Conservation (phyloP, 2,329 filamentous ascomycete species). For the Karstenula rhodostoma region DNA sequence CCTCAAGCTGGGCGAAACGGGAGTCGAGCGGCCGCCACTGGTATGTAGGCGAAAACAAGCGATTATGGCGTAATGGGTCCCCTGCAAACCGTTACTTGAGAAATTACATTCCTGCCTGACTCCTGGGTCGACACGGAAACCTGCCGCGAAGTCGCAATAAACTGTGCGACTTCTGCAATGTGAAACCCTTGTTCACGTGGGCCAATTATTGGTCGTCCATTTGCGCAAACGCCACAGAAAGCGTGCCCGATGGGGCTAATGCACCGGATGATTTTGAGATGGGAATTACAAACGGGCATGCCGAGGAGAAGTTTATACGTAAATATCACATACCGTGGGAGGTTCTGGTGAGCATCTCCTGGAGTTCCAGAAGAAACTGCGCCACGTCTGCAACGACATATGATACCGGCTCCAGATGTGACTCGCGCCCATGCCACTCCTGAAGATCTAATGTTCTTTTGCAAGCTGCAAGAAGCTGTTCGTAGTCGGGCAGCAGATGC, state of each 20-base stretch:
- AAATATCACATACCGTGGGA: slow-evolving; percentile 32
- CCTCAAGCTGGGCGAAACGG: slow-evolving; percentile 36
- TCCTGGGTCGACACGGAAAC: slow-evolving; percentile 13
- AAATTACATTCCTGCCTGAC: slow-evolving; percentile 18
- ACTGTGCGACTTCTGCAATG: slow-evolving; percentile 16
- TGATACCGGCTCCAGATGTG: slow-evolving; percentile 31
- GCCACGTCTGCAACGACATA: slow-evolving; percentile 38
- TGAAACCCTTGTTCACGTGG: slow-evolving; percentile 16
- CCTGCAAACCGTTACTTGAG: slow-evolving; percentile 34
- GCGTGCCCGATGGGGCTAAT: slow-evolving; percentile 10
- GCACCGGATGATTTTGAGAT: slow-evolving; percentile 14
- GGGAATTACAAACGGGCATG: slow-evolving; percentile 14
- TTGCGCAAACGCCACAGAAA: slow-evolving; percentile 5
- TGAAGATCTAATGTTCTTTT: slow-evolving; percentile 18
- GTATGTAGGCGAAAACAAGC: slow-evolving; percentile 20
- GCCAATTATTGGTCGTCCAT: slow-evolving; percentile 15
- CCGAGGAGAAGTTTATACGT: slow-evolving; percentile 18
- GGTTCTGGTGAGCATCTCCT: slow-evolving; percentile 35
- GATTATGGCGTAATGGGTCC: slow-evolving; percentile 27
- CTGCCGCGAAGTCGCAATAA: slow-evolving; percentile 19
- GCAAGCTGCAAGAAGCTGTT: slow-evolving; percentile 28
- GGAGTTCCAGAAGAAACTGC: slow-evolving; percentile 36
- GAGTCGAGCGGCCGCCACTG: slow-evolving; percentile 42
- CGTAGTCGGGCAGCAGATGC: slow-evolving; percentile 33
- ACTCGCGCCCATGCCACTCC: slow-evolving; percentile 18